These are phyloP conservation scores for Scleroderma citrinum DNA, from an alignment of 768 basidiomycete species.

Conservation along the genomic window DNA sequence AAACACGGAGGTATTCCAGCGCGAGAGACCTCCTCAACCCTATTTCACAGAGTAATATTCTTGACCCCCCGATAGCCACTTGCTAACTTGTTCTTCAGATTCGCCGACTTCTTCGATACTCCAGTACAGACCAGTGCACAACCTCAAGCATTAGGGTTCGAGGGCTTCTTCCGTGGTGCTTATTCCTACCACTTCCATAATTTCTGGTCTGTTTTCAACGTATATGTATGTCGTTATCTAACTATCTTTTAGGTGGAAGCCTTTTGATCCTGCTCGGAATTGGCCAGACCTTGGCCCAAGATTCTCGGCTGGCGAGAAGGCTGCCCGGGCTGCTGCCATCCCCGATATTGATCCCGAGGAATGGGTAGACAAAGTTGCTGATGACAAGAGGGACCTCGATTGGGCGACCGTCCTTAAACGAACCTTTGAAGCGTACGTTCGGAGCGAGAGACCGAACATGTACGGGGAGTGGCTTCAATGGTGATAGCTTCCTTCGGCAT, in stretches of 20 bases:
- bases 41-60: conserved; percentile 72
- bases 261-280: conserved; percentile 89
- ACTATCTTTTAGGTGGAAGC: conserved; percentile 71
- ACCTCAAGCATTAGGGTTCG: conserved; percentile 83
- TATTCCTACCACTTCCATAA: conserved; percentile 97
- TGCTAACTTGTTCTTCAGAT: conserved; percentile 40
- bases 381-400: conserved; percentile 76
- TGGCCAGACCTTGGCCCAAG: conserved; percentile 88
- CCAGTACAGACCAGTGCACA: conserved; percentile 68
- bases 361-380: conserved; percentile 39
- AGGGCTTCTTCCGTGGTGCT: conserved; percentile 94
- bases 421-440: conserved; percentile 88
- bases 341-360: conserved; percentile 29
- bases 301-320: conserved; percentile 71
- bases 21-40: conserved; percentile 90
- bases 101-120: conserved; percentile 85
- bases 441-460: conserved; percentile 91
- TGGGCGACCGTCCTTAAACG: conserved; percentile 96
- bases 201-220: conserved; percentile 55
- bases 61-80: neutral
- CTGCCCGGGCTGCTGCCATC: conserved; percentile 44
- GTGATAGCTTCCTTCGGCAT: conserved; percentile 20
- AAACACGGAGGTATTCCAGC: conserved; percentile 87
- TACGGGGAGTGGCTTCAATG: conserved; percentile 79
- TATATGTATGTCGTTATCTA: neutral